A percentile compares a stretch with the other conserved stretches of the same genome.
These are phyloP conservation scores for Epichloe gansuensis DNA, from an alignment of 2,329 filamentous ascomycete genomes.

Conservation along the genomic window DNA sequence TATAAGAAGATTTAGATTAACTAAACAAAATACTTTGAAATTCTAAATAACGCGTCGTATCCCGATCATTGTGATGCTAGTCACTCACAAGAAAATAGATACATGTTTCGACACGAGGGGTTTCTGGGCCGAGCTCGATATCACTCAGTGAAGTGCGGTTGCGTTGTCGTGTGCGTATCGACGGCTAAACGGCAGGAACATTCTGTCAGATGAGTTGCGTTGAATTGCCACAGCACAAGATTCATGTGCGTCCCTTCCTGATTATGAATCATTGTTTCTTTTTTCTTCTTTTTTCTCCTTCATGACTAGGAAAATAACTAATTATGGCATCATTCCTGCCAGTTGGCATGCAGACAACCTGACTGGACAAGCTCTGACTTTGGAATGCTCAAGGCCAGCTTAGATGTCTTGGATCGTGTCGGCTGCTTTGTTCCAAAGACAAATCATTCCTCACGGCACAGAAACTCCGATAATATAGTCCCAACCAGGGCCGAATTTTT, in stretches of 20 bases:
- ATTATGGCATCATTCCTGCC: no score
- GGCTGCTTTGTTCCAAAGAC: not conserved
- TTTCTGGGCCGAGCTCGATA: no score
- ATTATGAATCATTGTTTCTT: not conserved
- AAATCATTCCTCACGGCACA: not conserved
- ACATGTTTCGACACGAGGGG: no score
- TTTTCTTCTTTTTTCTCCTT: not conserved
- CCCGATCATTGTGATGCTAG: no score
- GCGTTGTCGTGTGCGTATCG: no score
- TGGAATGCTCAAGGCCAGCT: not conserved
- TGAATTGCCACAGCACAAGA: no score
- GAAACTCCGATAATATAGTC: not conserved
- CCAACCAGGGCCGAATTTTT: not conserved
- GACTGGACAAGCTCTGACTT: not conserved
- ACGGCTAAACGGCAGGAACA: no score
- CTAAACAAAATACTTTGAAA: not conserved
- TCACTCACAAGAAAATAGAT: not conserved
- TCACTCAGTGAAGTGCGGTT: no score
- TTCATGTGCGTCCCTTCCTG: no score
- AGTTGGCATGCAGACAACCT: no score
- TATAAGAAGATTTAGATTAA: constrained; percentile 6
- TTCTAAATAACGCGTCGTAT: not conserved
- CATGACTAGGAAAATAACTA: not conserved
- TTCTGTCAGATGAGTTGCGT: no score
- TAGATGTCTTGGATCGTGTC: not conserved